Base-by-base conservation (phyloP, 2,329 filamentous ascomycete genomes). In the Monosporascus sp. region DNA sequence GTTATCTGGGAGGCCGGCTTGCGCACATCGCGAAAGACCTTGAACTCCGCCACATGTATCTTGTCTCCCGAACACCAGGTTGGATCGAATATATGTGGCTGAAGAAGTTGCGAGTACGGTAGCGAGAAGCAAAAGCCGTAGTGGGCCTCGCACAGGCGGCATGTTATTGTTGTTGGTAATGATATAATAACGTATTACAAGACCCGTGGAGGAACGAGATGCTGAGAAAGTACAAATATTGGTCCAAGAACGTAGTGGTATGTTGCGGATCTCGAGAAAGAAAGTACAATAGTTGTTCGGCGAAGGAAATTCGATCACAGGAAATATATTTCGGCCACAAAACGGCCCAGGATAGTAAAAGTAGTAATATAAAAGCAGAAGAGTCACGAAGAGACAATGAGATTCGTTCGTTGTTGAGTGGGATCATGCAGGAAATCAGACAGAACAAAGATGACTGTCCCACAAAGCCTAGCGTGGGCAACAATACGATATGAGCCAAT, bases 31-130 rank as follows among this genome's bases (percentile, higher is more conserved):
- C 19, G 71, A 46, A 14, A 46, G 20, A 24, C 20, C 22, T 26
- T 67, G 52, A 82, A 78, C 49, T 74, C 64, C 37, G 78, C 75
- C 71, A 69, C 85, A 88, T 38, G 74, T 77, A 41, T 72, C 70
- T 45, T 71, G 68, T 52, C 78, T 73, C 53, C 66, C 62, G 59
- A 80, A 75, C 48, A 82, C 52, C 41, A 63, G 59, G 53, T 63
- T 64, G 24, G 66, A 56, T 26, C 64, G 63, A 22, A 78, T 67
- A 3, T 66, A 68, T 52, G 68, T 61, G 49, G 77, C 76, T 38
- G 71, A 69, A 17, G 57, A 60, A 41, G 65, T 58, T 26, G 68
- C 66, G 52, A 68, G 59, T 51, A 64, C 54, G 26, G 69, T 69
- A 48, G 69, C 68, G 53, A 79, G 65, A 57, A 72, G 59, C 45